Evolutionary conservation across 257 asterid species (phyloP).

Genomic region (Scutellaria baicalensis): DNA sequence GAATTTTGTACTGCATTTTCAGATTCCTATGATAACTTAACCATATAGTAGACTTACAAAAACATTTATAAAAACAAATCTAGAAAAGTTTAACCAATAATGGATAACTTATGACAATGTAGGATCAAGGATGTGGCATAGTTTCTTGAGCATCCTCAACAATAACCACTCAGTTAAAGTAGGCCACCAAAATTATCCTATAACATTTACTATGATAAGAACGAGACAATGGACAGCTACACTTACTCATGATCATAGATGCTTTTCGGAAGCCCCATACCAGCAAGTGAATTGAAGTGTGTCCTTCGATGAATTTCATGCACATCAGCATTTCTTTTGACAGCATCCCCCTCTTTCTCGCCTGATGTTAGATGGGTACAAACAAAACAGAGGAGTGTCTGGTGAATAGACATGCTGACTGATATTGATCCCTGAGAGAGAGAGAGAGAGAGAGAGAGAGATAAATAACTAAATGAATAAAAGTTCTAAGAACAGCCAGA

Average conservation of each 20-base stretch:
- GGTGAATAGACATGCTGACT: constrained; percentile 90
- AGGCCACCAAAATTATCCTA: not conserved
- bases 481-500: not conserved
- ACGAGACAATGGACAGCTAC: not conserved
- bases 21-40: not conserved
- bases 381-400: constrained; percentile 76
- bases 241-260: constrained; percentile 93
- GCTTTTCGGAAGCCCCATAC: constrained; percentile 57
- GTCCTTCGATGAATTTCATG: constrained; percentile 84
- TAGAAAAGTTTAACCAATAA: not conserved
- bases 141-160: not conserved
- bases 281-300: constrained; percentile 52
- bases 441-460: constrained; percentile 4
- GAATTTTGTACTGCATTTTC: not conserved
- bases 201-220: not conserved
- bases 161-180: not conserved
- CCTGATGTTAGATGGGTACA: constrained; percentile 91
- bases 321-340: constrained; percentile 83
- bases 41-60: not conserved
- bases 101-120: not conserved
- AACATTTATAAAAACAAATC: not conserved
- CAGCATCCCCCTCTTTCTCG: constrained; percentile 64
- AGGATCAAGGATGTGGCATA: not conserved
- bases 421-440: constrained; percentile 80
- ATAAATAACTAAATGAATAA: not conserved